These are phyloP conservation scores for Aspergillus brunneoviolaceus DNA, from an alignment of 2,329 filamentous ascomycete genomes.

Conservation along the genomic window DNA sequence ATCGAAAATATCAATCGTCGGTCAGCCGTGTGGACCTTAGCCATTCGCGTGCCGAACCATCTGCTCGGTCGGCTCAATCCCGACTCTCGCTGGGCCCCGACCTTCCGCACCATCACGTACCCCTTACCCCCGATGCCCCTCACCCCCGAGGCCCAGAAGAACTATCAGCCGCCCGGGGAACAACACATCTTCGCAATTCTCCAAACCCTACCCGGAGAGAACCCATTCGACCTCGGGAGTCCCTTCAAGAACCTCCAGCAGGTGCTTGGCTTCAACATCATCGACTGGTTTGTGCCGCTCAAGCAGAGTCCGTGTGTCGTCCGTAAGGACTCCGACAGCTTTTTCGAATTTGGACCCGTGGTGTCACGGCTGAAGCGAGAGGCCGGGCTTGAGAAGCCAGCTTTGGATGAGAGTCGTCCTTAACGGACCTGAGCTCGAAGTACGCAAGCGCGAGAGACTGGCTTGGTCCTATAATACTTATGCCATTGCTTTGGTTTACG, in stretches of 20 bases:
- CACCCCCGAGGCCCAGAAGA: conserved; percentile 14
- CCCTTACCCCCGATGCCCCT: conserved; percentile 34
- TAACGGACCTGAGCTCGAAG: neutral
- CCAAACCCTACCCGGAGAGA: conserved; percentile 69
- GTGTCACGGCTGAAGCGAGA: conserved; percentile 57
- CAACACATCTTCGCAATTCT: conserved; percentile 76
- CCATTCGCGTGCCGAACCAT: conserved; percentile 64
- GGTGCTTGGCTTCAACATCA: conserved; percentile 69
- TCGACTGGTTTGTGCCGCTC: conserved; percentile 82
- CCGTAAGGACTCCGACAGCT: conserved; percentile 64
- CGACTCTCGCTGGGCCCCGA: conserved; percentile 35
- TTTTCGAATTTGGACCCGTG: conserved; percentile 66
- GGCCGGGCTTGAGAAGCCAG: conserved; percentile 35
- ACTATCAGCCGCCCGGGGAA: conserved; percentile 39
- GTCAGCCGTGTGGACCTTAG: conserved; percentile 67
- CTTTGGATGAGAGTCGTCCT: neutral
- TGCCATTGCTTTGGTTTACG: too few relatives aligned
- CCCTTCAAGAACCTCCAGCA: conserved; percentile 68
- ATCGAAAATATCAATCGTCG: conserved; percentile 71
- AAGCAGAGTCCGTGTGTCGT: conserved; percentile 70
- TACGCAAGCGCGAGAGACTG: too few relatives aligned
- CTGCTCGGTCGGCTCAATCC: conserved; percentile 36
- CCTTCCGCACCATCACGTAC: conserved; percentile 43
- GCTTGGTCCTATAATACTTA: too few relatives aligned
- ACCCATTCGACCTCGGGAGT: conserved; percentile 77